These are phyloP conservation scores for Gaeumannomyces sp. DNA, from an alignment of 2,329 filamentous ascomycete genomes.

Conservation along the genomic window DNA sequence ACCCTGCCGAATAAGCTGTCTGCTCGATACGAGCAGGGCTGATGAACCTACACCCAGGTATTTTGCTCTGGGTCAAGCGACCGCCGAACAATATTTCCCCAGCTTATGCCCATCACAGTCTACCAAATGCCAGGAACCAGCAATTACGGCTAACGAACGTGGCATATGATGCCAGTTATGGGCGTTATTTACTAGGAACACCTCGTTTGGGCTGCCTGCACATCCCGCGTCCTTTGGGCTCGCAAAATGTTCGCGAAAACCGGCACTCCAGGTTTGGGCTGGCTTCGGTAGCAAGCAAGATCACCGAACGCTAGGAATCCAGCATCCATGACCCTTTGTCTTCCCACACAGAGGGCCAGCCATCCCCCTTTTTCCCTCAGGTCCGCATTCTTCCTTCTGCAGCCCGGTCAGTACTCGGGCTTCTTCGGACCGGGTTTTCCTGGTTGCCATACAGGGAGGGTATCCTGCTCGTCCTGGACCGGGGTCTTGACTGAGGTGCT, in stretches of 20 bases:
- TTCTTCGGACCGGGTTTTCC: background rate
- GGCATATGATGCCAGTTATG: background rate
- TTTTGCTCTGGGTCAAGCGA: too few relatives aligned
- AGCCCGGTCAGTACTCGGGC: background rate
- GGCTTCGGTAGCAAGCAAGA: background rate
- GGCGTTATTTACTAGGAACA: background rate
- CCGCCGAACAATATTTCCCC: too few relatives aligned
- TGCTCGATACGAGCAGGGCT: too few relatives aligned
- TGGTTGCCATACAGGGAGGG: background rate
- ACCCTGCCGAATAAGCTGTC: too few relatives aligned
- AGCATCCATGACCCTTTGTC: background rate
- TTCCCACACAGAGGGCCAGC: background rate
- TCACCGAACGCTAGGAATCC: too few relatives aligned
- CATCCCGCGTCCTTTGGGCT: too few relatives aligned
- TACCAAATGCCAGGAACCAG: too few relatives aligned
- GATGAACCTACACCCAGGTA: too few relatives aligned
- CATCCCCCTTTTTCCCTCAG: background rate
- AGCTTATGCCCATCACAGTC: too few relatives aligned
- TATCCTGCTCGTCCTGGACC: background rate
- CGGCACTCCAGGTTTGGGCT: background rate
- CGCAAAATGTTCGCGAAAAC: background rate
- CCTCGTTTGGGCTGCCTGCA: background rate
- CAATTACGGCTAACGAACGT: background rate
- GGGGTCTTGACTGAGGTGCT: slow-evolving; percentile 1
- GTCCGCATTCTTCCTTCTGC: background rate